A percentile compares a stretch with the other conserved stretches of the same genome.
Evolutionary conservation across 108 stramenopile genomes (phyloP).

Genomic region (Epithemia pelagica): DNA sequence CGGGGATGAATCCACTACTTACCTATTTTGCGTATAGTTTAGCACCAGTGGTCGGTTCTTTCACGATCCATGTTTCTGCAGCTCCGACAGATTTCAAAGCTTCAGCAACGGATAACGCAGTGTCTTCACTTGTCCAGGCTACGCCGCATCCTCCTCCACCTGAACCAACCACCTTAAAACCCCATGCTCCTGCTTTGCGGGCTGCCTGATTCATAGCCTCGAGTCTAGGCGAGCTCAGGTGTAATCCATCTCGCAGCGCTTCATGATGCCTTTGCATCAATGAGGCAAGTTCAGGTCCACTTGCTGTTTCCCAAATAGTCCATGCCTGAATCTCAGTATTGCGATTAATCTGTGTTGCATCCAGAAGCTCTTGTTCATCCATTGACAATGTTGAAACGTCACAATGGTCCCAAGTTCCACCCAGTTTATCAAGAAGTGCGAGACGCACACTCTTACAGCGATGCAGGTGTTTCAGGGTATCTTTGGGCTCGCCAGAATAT

Average conservation of each 20-base stretch:
- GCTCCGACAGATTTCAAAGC: slow-evolving; percentile 22
- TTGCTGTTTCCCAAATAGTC: slow-evolving; percentile 14
- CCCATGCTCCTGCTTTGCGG: slow-evolving; percentile 33
- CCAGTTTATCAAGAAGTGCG: slow-evolving; percentile 15
- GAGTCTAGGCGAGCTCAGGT: slow-evolving; percentile 19
- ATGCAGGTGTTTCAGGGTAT: slow-evolving; percentile 31
- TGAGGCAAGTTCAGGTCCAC: background rate
- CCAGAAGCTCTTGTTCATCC: slow-evolving; percentile 11
- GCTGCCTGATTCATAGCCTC: slow-evolving; percentile 30
- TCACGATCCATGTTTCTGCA: slow-evolving; percentile 22
- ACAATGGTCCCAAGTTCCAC: slow-evolving; percentile 19
- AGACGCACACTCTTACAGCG: slow-evolving; percentile 30
- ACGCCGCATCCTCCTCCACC: slow-evolving; percentile 38
- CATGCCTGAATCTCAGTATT: slow-evolving; percentile 17
- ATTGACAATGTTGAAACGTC: background rate
- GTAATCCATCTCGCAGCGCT: slow-evolving; percentile 26
- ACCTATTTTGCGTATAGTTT: background rate
- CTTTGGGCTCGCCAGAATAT: slow-evolving; percentile 33
- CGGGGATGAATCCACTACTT: too few relatives aligned
- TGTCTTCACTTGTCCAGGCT: slow-evolving; percentile 19
- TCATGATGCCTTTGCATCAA: slow-evolving; percentile 27
- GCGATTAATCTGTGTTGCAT: slow-evolving; percentile 28
- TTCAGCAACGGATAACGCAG: slow-evolving; percentile 8
- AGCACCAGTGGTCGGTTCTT: slow-evolving; percentile 15
- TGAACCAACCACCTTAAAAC: slow-evolving; percentile 33